Evolutionary conservation across 306 rosid species (phyloP).

Genomic region (Urtica urens): DNA sequence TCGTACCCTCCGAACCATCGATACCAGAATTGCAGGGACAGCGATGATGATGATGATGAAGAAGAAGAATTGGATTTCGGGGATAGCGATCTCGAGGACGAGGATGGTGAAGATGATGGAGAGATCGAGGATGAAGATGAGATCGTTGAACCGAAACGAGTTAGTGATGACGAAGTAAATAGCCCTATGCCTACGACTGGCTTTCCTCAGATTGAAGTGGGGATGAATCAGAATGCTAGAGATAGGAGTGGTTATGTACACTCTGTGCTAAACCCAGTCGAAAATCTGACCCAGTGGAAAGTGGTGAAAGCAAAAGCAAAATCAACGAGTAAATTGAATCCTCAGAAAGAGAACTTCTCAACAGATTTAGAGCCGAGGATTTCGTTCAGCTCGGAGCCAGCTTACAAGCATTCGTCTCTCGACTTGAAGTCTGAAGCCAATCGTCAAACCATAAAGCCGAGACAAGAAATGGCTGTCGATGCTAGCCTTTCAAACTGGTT

Average conservation of each 20-base stretch:
- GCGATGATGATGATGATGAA: slow-evolving; percentile 75
- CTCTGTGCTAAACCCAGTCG: slow-evolving; percentile 76
- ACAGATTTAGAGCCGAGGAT: slow-evolving; percentile 25
- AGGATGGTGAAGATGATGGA: slow-evolving; percentile 24
- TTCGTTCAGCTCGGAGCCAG: slow-evolving; percentile 28
- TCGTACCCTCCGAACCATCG: slow-evolving; percentile 54
- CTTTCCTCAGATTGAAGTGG: slow-evolving; percentile 24
- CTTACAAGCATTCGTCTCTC: slow-evolving; percentile 27
- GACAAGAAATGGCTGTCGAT: slow-evolving; percentile 56
- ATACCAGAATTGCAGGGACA: slow-evolving; percentile 64
- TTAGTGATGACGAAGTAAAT: slow-evolving; percentile 38
- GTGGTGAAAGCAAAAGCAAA: slow-evolving; percentile 43
- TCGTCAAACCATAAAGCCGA: slow-evolving; percentile 30
- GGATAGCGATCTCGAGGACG: slow-evolving; percentile 48
- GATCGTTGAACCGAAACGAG: slow-evolving; percentile 17
- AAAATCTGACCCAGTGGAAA: slow-evolving; percentile 74
- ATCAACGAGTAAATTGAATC: slow-evolving; percentile 19
- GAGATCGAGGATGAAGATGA: slow-evolving; percentile 34
- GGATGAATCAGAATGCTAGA: slow-evolving; percentile 33
- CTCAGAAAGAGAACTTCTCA: slow-evolving; percentile 48
- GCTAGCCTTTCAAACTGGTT: slow-evolving; percentile 91
- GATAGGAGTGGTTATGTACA: slow-evolving; percentile 69
- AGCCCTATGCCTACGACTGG: slow-evolving; percentile 17
- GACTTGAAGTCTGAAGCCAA: slow-evolving; percentile 30
- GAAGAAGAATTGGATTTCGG: slow-evolving; percentile 35